phyloP scores from a whole-genome alignment of 164 flowering plant species.

The Magnolia officinalis region DNA sequence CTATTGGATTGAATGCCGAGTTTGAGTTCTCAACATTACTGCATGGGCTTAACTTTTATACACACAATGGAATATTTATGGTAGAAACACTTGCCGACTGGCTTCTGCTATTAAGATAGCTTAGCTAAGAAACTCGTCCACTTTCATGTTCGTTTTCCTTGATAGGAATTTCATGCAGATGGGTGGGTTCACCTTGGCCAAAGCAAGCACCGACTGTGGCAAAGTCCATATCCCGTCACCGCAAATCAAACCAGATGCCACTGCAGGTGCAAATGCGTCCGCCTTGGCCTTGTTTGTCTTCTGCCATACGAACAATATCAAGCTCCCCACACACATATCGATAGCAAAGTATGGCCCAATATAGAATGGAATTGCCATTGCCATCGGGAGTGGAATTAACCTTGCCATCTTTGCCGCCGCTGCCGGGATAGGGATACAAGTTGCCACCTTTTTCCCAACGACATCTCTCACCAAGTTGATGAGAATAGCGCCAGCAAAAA shows the following conservation, averaged over 20 bases:
- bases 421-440: constrained; percentile 43
- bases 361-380: constrained; percentile 59
- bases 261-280: constrained; percentile 44
- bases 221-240: constrained; percentile 55
- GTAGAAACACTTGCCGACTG: background rate
- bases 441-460: constrained; percentile 23
- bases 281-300: constrained; percentile 42
- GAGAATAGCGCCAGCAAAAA: constrained; percentile 34
- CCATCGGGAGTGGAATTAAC: constrained; percentile 50
- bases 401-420: constrained; percentile 34
- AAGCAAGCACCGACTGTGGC: constrained; percentile 45
- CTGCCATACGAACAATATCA: constrained; percentile 40
- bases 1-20: background rate
- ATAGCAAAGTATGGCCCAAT: constrained; percentile 43
- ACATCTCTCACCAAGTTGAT: constrained; percentile 34
- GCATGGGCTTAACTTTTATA: background rate
- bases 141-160: constrained; percentile 19
- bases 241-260: constrained; percentile 57
- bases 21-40: background rate
- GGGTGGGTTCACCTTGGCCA: constrained; percentile 41
- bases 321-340: constrained; percentile 51
- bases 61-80: background rate
- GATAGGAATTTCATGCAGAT: constrained; percentile 51
- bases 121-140: constrained; percentile 29
- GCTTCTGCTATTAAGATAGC: constrained; percentile 1